A percentile compares a stretch with the other conserved stretches of the same genome.
Evolutionary conservation across 805 yeast genomes (phyloP).

Genomic region (Candida palmyrensis): DNA sequence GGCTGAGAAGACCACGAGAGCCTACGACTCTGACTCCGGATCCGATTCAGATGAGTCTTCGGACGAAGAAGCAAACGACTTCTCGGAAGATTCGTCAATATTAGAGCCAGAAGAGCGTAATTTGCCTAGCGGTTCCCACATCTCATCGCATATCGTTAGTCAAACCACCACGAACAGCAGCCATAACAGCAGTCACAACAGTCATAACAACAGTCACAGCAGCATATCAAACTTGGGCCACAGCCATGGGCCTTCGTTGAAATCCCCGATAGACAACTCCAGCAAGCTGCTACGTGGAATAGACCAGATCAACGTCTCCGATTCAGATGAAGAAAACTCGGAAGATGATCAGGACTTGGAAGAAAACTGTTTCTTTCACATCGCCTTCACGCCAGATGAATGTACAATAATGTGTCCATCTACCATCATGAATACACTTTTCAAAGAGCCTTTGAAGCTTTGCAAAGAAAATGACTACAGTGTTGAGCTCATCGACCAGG

Average conservation of each 20-base stretch:
- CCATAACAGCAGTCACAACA: too few species aligned
- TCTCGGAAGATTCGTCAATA: neutral
- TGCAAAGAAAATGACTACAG: slow-evolving; percentile 26
- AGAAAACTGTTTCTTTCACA: slow-evolving; percentile 48
- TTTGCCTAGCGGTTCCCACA: too few species aligned
- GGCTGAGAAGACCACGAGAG: slow-evolving; percentile 14
- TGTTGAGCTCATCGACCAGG: slow-evolving; percentile 36
- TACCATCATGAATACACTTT: slow-evolving; percentile 28
- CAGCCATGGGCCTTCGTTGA: neutral
- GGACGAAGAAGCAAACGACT: slow-evolving; percentile 6
- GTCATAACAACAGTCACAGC: too few species aligned
- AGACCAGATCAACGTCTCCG: slow-evolving; percentile 3
- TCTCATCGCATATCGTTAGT: too few species aligned
- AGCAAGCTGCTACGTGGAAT: neutral
- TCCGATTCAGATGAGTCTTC: slow-evolving; percentile 6
- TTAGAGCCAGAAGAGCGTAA: too few species aligned
- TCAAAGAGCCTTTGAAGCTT: slow-evolving; percentile 34
- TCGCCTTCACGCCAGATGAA: slow-evolving; percentile 60
- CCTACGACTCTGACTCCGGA: slow-evolving; percentile 8
- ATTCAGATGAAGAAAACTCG: slow-evolving; percentile 6
- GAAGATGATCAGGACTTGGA: slow-evolving; percentile 15
- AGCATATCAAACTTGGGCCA: too few species aligned
- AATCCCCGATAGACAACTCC: slow-evolving; percentile 3
- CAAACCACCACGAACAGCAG: too few species aligned
- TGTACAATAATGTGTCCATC: slow-evolving; percentile 54